phyloP scores from a whole-genome alignment of 2,329 filamentous ascomycete genomes.

The Cadophora luteo-olivacea region DNA sequence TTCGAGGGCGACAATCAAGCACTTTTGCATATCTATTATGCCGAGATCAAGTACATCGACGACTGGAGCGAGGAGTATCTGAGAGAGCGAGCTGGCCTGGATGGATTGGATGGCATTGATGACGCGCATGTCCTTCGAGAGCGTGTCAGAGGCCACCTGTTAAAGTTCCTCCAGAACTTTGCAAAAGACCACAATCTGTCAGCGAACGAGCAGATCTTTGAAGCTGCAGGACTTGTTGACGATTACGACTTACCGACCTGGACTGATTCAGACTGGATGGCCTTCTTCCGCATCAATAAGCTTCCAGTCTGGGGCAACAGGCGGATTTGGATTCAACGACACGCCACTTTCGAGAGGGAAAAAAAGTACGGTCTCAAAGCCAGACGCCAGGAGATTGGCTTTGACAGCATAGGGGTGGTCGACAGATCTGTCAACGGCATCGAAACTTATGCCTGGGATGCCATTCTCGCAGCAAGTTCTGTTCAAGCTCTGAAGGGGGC shows the following conservation, averaged over 20 bases:
- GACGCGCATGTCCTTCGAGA: neutral
- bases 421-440: constrained; percentile 9
- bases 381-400: neutral
- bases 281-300: constrained; percentile 21
- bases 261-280: neutral
- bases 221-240: neutral
- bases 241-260: constrained; percentile 1
- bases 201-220: neutral
- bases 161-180: neutral
- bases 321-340: neutral
- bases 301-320: constrained; percentile 23
- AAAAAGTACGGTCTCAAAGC: neutral
- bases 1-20: constrained; percentile 11
- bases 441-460: constrained; percentile 28
- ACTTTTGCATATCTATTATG: constrained; percentile 16
- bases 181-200: neutral
- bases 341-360: neutral
- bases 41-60: constrained; percentile 2
- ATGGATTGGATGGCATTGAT: neutral
- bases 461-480: constrained; percentile 12
- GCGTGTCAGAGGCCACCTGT: neutral
- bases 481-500: constrained; percentile 26
- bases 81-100: neutral
- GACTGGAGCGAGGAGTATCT: constrained; percentile 16
- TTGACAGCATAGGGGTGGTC: constrained; percentile 9